phyloP scores from a whole-genome alignment of 1,284 basidiomycete species.

The Leccinum subspadiceum region DNA sequence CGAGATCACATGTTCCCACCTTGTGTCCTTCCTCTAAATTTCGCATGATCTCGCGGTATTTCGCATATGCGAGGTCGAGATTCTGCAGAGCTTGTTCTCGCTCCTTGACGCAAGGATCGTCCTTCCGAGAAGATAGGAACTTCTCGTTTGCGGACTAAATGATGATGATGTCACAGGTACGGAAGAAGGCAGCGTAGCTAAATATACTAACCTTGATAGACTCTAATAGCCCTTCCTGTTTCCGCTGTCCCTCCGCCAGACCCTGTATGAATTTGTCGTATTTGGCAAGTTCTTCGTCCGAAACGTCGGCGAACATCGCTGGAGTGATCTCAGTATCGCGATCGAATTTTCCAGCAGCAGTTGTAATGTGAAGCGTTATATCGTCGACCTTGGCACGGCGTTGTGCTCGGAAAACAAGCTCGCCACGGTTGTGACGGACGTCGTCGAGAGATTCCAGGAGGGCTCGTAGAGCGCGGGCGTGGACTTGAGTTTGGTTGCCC shows the following conservation, averaged over 20 bases:
- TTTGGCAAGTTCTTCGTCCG: conserved; percentile 78
- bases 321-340: conserved; percentile 74
- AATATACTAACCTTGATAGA: conserved; percentile 59
- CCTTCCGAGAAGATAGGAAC: conserved; percentile 78
- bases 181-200: background rate
- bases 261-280: conserved; percentile 75
- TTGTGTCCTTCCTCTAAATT: conserved; percentile 90
- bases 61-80: conserved; percentile 86
- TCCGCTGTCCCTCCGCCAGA: conserved; percentile 57
- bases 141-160: conserved; percentile 67
- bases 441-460: conserved; percentile 83
- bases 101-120: conserved; percentile 76
- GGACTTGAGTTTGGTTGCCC: conserved; percentile 48
- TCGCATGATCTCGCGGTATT: conserved; percentile 82
- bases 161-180: conserved; percentile 1
- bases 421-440: conserved; percentile 57
- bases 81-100: conserved; percentile 85
- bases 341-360: conserved; percentile 62
- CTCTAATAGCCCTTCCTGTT: conserved; percentile 66
- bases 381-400: conserved; percentile 72
- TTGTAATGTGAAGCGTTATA: conserved; percentile 68
- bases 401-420: conserved; percentile 67
- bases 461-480: conserved; percentile 73
- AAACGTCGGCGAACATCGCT: conserved; percentile 82
- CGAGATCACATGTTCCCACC: conserved; percentile 38